Evolutionary conservation across 2,329 filamentous ascomycete species (phyloP).

Genomic region (Aspergillus felis): DNA sequence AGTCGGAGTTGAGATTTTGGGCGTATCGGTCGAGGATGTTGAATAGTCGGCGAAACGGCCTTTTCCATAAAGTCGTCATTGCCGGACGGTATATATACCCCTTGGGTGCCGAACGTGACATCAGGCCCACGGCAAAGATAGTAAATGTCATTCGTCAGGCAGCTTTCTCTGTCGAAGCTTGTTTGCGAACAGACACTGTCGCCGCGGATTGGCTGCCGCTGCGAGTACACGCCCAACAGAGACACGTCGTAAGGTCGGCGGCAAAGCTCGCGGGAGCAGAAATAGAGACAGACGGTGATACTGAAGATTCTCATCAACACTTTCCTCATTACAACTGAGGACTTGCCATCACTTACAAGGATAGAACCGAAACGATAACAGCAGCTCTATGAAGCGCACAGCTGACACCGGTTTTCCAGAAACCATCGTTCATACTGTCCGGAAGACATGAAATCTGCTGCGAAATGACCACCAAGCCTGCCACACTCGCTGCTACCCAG

Average conservation of each 20-base stretch:
- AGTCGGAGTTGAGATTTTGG: slow-evolving; percentile 28
- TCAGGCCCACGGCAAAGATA: slow-evolving; percentile 35
- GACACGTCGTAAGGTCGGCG: slow-evolving; percentile 37
- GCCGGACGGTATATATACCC: slow-evolving; percentile 19
- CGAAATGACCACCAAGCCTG: slow-evolving; percentile 34
- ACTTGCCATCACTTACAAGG: slow-evolving; percentile 28
- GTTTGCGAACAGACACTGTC: slow-evolving; percentile 30
- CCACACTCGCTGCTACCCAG: slow-evolving; percentile 37
- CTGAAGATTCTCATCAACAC: slow-evolving; percentile 16
- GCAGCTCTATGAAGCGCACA: slow-evolving; percentile 34
- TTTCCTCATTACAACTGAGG: background rate
- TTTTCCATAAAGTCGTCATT: slow-evolving; percentile 20
- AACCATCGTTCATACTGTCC: slow-evolving; percentile 19
- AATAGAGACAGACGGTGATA: slow-evolving; percentile 33
- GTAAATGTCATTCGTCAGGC: slow-evolving; percentile 35
- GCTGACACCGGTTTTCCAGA: slow-evolving; percentile 35
- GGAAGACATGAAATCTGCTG: slow-evolving; percentile 33
- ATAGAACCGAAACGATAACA: slow-evolving; percentile 31
- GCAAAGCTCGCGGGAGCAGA: slow-evolving; percentile 36
- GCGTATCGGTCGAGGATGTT: slow-evolving; percentile 28
- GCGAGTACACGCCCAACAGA: slow-evolving; percentile 32
- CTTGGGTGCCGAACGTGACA: slow-evolving; percentile 23
- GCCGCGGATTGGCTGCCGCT: slow-evolving; percentile 16
- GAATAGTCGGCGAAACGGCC: slow-evolving; percentile 27
- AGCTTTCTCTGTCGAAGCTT: slow-evolving; percentile 35